Conservation (phyloP, 106 monocot genomes). For the Alisma plantagoaquatica region DNA sequence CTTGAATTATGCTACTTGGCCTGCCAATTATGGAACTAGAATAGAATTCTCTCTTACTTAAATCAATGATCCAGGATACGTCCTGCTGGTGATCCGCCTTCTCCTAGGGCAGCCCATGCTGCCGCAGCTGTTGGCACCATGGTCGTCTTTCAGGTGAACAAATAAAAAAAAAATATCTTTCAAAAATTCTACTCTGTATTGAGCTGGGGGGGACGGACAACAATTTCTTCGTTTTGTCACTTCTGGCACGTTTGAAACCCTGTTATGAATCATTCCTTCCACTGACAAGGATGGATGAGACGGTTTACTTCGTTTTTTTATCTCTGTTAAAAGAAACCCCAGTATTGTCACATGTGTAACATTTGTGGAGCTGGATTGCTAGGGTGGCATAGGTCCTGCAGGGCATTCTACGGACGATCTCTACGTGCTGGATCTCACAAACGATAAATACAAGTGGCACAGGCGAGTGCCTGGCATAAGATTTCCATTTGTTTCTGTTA, state of each 20-base stretch:
- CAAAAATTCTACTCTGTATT: no score
- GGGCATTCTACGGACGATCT: conserved; percentile 99
- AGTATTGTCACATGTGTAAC: no score
- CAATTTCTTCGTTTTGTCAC: no score
- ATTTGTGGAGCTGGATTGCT: conserved; percentile 13
- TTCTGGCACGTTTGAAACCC: no score
- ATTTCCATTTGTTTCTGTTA: background rate
- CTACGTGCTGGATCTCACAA: conserved; percentile 89
- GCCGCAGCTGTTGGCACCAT: conserved; percentile 88
- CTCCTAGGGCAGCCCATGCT: conserved; percentile 94
- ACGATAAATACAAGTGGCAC: conserved; percentile 95
- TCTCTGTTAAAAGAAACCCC: no score
- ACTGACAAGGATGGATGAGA: background rate
- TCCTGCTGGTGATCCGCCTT: conserved; percentile 86
- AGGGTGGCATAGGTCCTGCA: conserved; percentile 99
- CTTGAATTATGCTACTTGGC: background rate
- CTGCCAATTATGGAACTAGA: background rate
- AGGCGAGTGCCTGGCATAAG: conserved; percentile 28
- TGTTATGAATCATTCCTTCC: no score
- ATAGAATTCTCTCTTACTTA: background rate
- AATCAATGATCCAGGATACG: conserved; percentile 38
- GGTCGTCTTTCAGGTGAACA: conserved; percentile 93
- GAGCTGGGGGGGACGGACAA: no score
- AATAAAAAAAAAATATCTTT: background rate
- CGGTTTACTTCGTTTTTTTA: background rate